Conservation (phyloP, 768 basidiomycete genomes). For the Rhizopogon sp. region DNA sequence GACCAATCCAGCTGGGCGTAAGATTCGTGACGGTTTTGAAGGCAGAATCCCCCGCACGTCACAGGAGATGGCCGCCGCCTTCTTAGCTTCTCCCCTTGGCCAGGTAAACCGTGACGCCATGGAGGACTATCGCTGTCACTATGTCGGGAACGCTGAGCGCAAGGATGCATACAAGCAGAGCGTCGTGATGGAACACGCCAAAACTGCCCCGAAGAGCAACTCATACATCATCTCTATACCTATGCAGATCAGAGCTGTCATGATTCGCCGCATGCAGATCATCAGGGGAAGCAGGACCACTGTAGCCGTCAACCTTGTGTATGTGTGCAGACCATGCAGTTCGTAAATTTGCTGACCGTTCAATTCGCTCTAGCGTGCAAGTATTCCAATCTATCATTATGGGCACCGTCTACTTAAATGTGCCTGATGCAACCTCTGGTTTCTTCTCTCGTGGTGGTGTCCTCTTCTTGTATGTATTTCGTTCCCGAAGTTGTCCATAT, state of each 20-base stretch:
- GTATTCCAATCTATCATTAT: constrained; percentile 47
- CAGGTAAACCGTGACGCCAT: constrained; percentile 43
- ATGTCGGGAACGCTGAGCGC: constrained; percentile 40
- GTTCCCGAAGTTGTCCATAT: neutral
- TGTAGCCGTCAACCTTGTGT: constrained; percentile 26
- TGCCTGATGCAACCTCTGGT: constrained; percentile 69
- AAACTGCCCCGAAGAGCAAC: constrained; percentile 33
- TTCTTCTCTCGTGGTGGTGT: constrained; percentile 86
- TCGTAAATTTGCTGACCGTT: neutral
- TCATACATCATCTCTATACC: constrained; percentile 46
- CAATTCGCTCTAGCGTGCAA: constrained; percentile 30
- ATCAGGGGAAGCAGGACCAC: constrained; percentile 33
- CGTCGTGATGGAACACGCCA: constrained; percentile 48
- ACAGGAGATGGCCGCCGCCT: constrained; percentile 51
- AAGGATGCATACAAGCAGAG: constrained; percentile 43
- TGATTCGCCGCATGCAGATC: constrained; percentile 42
- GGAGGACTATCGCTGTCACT: constrained; percentile 41
- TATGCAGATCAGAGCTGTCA: constrained; percentile 43
- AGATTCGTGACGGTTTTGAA: constrained; percentile 26
- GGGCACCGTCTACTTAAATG: constrained; percentile 70
- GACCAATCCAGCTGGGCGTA: constrained; percentile 62
- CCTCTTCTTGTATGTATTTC: constrained; percentile 63
- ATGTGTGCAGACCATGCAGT: neutral
- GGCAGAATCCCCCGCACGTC: constrained; percentile 37
- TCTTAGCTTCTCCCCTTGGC: constrained; percentile 36